Percentiles rank a stretch among this genome's conserved stretches.
Evolutionary conservation across 192 early-diverging fungal species (phyloP).

Genomic region (Umbelopsis sp.): DNA sequence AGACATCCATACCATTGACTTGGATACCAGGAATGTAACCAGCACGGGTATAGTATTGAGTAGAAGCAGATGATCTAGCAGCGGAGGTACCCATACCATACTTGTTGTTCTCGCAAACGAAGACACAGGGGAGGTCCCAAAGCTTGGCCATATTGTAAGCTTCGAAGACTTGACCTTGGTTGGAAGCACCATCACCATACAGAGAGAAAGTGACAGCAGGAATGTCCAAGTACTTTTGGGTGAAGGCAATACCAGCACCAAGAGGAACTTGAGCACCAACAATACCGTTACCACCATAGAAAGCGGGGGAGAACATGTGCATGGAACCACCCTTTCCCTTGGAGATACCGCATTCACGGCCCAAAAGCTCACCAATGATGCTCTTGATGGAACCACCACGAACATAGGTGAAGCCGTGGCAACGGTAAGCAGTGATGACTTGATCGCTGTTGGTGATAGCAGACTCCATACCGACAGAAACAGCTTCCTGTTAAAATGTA

Average conservation of each 20-base stretch:
- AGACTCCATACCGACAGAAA: conserved; percentile 90
- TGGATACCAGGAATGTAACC: conserved; percentile 96
- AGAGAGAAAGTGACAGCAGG: conserved; percentile 85
- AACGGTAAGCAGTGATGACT: conserved; percentile 96
- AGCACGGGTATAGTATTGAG: conserved; percentile 93
- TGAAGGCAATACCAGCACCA: conserved; percentile 84
- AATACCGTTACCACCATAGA: conserved; percentile 99
- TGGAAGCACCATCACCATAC: conserved; percentile 97
- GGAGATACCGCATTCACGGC: conserved; percentile 83
- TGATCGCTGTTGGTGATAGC: conserved; percentile 91
- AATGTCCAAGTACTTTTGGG: conserved; percentile 88
- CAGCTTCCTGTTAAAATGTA: conserved; percentile 66
- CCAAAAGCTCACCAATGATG: conserved; percentile 83
- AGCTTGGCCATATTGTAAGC: conserved; percentile 99
- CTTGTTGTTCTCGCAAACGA: conserved; percentile 99
- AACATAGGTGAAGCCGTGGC: conserved; percentile 94
- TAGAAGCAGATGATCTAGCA: conserved; percentile 86
- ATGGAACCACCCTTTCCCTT: conserved; percentile 99
- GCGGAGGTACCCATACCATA: conserved; percentile 98
- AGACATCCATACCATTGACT: conserved; percentile 91
- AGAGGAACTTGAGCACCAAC: conserved; percentile 95
- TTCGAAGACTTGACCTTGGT: conserved; percentile 99
- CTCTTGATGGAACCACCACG: conserved; percentile 71
- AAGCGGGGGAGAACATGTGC: conserved; percentile 97
- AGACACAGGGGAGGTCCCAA: conserved; percentile 91